phyloP scores from a whole-genome alignment of 1,139 yeast species.

The Pichia sp. region DNA sequence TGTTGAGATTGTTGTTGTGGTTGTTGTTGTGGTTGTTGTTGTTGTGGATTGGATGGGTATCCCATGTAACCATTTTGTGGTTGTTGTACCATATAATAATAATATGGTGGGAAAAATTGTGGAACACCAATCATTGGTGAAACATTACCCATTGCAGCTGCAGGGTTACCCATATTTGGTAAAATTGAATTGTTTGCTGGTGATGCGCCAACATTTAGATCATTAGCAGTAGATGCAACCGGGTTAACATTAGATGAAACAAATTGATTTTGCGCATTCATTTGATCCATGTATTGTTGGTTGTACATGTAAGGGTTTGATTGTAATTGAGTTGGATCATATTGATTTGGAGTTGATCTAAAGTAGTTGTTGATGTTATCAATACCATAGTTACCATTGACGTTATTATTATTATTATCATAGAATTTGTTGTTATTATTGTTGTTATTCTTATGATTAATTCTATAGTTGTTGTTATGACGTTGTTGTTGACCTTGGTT shows the following conservation, averaged over 20 bases:
- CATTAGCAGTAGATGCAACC: slow-evolving; percentile 4
- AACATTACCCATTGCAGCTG: slow-evolving; percentile 10
- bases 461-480: slow-evolving; percentile 1
- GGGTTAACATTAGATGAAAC: slow-evolving; percentile 6
- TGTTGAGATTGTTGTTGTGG: slow-evolving; percentile 15
- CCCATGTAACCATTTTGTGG: slow-evolving; percentile 15
- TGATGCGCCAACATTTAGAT: slow-evolving; percentile 10
- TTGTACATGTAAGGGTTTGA: slow-evolving; percentile 15
- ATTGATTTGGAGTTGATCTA: slow-evolving; percentile 23
- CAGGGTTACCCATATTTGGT: slow-evolving; percentile 14
- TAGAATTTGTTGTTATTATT: slow-evolving; percentile 17
- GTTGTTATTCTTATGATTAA: slow-evolving; percentile 17
- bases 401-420: slow-evolving; percentile 24
- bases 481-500: slow-evolving; percentile 14
- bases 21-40: slow-evolving; percentile 8
- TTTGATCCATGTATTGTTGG: slow-evolving; percentile 21
- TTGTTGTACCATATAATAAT: slow-evolving; percentile 12
- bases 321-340: slow-evolving; percentile 23
- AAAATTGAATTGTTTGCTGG: slow-evolving; percentile 14
- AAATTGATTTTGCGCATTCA: slow-evolving; percentile 5
- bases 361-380: slow-evolving; percentile 28
- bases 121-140: slow-evolving; percentile 14
- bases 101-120: slow-evolving; percentile 10
- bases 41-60: slow-evolving; percentile 10
- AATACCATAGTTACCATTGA: slow-evolving; percentile 25